Conservation (phyloP, 2,329 filamentous ascomycete genomes). For the Exophiala aquamarina region DNA sequence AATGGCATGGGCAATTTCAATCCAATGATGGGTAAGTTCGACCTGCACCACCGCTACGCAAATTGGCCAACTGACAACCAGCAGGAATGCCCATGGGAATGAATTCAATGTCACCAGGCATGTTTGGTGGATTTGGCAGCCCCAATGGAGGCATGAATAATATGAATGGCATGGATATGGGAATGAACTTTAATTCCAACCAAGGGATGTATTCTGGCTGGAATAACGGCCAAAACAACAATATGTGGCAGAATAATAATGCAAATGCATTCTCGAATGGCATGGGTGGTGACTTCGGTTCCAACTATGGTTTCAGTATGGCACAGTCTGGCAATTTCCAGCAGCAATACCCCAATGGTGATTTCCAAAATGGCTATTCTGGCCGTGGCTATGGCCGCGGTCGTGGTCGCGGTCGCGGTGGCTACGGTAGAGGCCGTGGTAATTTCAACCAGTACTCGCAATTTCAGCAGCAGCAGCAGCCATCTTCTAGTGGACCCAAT, state of each 20-base stretch:
- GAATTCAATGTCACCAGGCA: slow-evolving; percentile 46
- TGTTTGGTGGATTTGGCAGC: slow-evolving; percentile 48
- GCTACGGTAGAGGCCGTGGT: slow-evolving; percentile 38
- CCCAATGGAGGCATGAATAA: slow-evolving; percentile 78
- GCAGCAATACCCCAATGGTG: slow-evolving; percentile 58
- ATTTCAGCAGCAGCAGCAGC: slow-evolving; percentile 31
- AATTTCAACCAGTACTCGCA: slow-evolving; percentile 36
- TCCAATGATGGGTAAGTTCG: slow-evolving; percentile 73
- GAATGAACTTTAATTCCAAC: slow-evolving; percentile 56
- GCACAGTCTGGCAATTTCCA: slow-evolving; percentile 77
- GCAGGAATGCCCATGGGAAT: slow-evolving; percentile 74
- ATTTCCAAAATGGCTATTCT: slow-evolving; percentile 68
- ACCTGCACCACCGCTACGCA: slow-evolving; percentile 27
- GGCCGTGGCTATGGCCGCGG: slow-evolving; percentile 69
- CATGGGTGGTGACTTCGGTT: slow-evolving; percentile 80
- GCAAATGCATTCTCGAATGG: slow-evolving; percentile 72
- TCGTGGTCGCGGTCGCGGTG: slow-evolving; percentile 64
- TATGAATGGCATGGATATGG: slow-evolving; percentile 80
- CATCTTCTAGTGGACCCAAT: slow-evolving; percentile 14
- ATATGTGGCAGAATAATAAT: slow-evolving; percentile 84
- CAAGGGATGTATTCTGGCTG: slow-evolving; percentile 73
- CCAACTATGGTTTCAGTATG: slow-evolving; percentile 76
- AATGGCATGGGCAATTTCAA: slow-evolving; percentile 38
- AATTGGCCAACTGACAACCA: slow-evolving; percentile 14
- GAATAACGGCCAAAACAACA: slow-evolving; percentile 74